Evolutionary conservation across 345 rosid genomes (phyloP), one percentile per base, ranked within the genome.

Genomic region (Syzygium grande): DNA sequence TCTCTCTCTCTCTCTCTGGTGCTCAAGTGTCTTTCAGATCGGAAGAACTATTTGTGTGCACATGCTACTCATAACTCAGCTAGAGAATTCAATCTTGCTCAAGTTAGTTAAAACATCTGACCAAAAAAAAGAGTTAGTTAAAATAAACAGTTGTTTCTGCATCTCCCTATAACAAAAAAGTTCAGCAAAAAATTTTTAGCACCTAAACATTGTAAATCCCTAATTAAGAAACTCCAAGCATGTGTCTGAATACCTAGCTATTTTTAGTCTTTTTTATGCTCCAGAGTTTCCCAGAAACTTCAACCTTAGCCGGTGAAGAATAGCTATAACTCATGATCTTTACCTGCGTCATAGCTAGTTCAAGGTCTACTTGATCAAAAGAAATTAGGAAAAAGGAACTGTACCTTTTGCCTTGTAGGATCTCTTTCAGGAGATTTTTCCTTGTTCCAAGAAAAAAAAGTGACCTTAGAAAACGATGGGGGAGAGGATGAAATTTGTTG

Each of bases 321-420:
- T 38, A 38, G 83, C 49, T 34, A 73, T 38, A 73, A 19, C 43
- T 73, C 49, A 38, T 73, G 83, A 73, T 73, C 83, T 73, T 73
- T 73, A 19, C 83, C 83, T 73, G 49, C 83, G 14, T 19, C 49
- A 38, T 38, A 73, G 83, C 83, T 73, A 73, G 83, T 73, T 73
- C 83, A 73, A 73, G 49, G 83, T 73, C 83, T 73, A 38, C 38
- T 38, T 86, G 65, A 86, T 86, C 88, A 86, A 80, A 51, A 77
- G 88, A 86, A 86, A 29, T 38, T 73, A 73, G 65, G 55, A 79
- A 86, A 86, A 86, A 41, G 59, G 65, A 77, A 38, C 49, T 77
- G 83, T 73, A 86, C 84, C 88, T 86, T 86, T 86, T 86, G 61
- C 85, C 88, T 78, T 86, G 58, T 86, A 86, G 88, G 84, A 63